Evolutionary conservation across 805 yeast species (phyloP).

Genomic region (Brettanomyces sp.): DNA sequence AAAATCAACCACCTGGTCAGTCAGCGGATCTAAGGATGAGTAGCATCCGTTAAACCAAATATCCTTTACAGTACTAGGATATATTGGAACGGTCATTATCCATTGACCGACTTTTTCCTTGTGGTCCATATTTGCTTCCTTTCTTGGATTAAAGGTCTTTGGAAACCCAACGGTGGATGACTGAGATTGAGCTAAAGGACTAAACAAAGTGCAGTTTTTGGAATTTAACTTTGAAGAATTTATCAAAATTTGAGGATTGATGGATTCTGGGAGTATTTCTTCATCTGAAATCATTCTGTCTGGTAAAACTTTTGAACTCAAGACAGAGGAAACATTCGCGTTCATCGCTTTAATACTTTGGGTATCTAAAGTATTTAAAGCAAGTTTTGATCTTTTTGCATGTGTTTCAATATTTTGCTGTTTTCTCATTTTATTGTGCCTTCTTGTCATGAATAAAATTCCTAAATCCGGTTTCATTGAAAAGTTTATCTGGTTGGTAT

Average conservation of each 20-base stretch:
- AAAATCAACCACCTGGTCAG: conserved; percentile 22
- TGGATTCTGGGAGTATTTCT: too few relatives aligned
- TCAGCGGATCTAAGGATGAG: conserved; percentile 27
- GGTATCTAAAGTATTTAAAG: too few relatives aligned
- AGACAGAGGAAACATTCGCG: too few relatives aligned
- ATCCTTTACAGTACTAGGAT: conserved; percentile 14
- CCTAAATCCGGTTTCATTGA: background rate
- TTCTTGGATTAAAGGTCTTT: conserved; percentile 49
- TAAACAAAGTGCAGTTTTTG: too few relatives aligned
- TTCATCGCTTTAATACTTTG: too few relatives aligned
- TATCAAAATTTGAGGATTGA: too few relatives aligned
- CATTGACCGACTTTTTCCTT: conserved; percentile 58
- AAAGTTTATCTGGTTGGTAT: background rate
- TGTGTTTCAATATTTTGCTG: background rate
- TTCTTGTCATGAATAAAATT: background rate
- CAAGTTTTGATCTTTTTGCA: background rate
- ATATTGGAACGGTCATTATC: conserved; percentile 51
- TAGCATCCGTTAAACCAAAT: conserved; percentile 37
- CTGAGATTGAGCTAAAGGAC: too few relatives aligned
- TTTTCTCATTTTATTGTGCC: background rate
- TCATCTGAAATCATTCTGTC: too few relatives aligned
- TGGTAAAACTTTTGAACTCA: too few relatives aligned
- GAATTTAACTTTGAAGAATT: too few relatives aligned
- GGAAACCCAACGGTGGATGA: conserved; percentile 28
- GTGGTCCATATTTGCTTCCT: conserved; percentile 52